Percentiles rank a stretch among this genome's conserved stretches.
Evolutionary conservation across 192 early-diverging fungal species (phyloP).

Genomic region (Endogone sp.): DNA sequence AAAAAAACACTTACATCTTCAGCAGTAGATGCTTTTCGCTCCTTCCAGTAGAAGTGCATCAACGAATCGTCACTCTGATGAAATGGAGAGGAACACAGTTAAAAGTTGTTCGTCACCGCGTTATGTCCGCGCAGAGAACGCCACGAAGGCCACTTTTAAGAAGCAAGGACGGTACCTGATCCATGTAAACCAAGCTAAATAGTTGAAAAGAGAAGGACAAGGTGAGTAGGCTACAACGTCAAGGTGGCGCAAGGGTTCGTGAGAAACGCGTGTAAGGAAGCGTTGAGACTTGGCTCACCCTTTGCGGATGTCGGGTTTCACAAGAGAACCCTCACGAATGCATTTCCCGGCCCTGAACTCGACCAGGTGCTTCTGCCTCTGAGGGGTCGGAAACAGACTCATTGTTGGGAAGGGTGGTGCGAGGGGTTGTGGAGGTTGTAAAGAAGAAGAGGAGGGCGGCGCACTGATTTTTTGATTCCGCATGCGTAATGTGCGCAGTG

Average conservation of each 20-base stretch:
- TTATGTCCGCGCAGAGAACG: background rate
- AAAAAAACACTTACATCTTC: constrained; percentile 37
- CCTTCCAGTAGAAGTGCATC: constrained; percentile 81
- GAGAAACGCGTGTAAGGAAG: background rate
- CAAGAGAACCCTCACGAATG: constrained; percentile 57
- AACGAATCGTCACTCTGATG: constrained; percentile 59
- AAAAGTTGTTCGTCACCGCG: constrained; percentile 3
- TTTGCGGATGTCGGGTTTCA: constrained; percentile 71
- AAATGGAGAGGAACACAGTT: constrained; percentile 13
- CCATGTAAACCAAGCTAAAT: constrained; percentile 55
- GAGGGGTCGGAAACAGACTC: constrained; percentile 29
- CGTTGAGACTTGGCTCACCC: constrained; percentile 39
- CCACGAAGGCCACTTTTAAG: background rate
- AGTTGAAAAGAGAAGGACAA: too few species aligned
- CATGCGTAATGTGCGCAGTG: background rate
- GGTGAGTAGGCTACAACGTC: too few species aligned
- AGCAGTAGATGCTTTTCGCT: constrained; percentile 44
- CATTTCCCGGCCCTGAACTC: constrained; percentile 75
- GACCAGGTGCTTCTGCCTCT: constrained; percentile 22
- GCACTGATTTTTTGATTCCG: background rate
- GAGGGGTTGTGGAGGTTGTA: background rate
- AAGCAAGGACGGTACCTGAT: constrained; percentile 26
- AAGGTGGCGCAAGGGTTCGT: too few species aligned
- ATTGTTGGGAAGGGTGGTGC: constrained; percentile 8
- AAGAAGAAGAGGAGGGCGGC: background rate